Percentiles rank a stretch among this genome's conserved stretches.
Conservation (phyloP, 73 alveolate genomes). For the Durusdinium trenchii region DNA sequence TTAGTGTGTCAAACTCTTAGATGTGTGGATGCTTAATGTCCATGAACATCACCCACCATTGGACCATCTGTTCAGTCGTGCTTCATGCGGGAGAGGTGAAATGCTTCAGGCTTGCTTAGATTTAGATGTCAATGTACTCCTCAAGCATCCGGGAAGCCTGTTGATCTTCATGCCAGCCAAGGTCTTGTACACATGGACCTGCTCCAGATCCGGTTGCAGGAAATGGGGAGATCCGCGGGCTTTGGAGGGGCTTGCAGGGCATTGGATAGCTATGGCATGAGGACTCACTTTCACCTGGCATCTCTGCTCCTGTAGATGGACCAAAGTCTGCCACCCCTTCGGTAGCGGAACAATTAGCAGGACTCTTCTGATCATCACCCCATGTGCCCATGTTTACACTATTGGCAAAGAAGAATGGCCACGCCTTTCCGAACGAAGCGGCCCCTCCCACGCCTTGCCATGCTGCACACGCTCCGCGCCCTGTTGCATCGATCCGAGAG, state of each 20-base stretch:
- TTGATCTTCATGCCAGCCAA: slow-evolving; percentile 65
- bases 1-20: too few species aligned
- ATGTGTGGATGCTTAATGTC: too few species aligned
- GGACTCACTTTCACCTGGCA: neutral
- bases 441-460: slow-evolving; percentile 33
- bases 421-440: too few species aligned
- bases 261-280: neutral
- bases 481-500: neutral
- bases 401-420: too few species aligned
- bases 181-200: slow-evolving; percentile 80
- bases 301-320: neutral
- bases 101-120: too few species aligned
- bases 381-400: too few species aligned
- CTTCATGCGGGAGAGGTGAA: too few species aligned
- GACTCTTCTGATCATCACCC: too few species aligned
- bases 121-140: too few species aligned
- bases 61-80: too few species aligned
- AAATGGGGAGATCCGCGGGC: neutral
- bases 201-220: neutral
- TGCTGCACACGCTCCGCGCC: slow-evolving; percentile 81
- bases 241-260: neutral
- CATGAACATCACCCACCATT: too few species aligned
- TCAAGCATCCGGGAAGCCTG: too few species aligned
- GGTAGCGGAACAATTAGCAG: neutral
- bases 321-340: neutral